phyloP scores from a whole-genome alignment of 169 alveolate genomes.

The Babesia gibsoni region DNA sequence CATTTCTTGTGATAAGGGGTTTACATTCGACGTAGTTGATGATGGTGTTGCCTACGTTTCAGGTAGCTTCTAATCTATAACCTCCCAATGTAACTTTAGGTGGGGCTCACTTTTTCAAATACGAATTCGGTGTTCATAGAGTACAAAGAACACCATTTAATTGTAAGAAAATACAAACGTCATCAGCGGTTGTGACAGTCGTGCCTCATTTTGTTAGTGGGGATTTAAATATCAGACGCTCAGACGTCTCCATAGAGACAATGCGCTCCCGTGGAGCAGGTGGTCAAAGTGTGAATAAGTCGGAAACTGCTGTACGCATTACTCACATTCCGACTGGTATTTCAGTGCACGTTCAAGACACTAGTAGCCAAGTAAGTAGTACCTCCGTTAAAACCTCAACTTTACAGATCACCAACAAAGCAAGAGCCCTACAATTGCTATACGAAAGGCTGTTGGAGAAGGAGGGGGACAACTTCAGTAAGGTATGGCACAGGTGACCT shows the following conservation, averaged over 20 bases:
- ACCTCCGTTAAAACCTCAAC: background rate
- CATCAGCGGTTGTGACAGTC: constrained; percentile 83
- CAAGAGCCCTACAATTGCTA: constrained; percentile 51
- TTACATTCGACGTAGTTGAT: background rate
- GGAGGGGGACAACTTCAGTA: background rate
- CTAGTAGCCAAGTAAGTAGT: constrained; percentile 47
- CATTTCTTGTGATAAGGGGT: constrained; percentile 12
- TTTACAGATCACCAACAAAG: constrained; percentile 48
- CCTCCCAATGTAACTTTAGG: background rate
- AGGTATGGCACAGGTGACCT: constrained; percentile 29
- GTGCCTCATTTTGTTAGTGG: constrained; percentile 66
- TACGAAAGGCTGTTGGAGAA: constrained; percentile 27
- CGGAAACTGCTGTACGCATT: constrained; percentile 90
- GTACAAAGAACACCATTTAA: constrained; percentile 89
- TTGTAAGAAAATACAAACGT: constrained; percentile 84
- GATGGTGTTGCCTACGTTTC: constrained; percentile 7
- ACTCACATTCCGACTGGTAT: constrained; percentile 90
- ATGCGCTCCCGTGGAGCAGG: constrained; percentile 92
- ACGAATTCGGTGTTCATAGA: constrained; percentile 82
- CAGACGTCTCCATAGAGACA: constrained; percentile 82
- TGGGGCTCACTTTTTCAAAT: constrained; percentile 43
- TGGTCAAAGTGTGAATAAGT: constrained; percentile 91
- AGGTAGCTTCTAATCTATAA: background rate
- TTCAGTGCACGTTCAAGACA: constrained; percentile 63
- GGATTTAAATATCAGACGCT: constrained; percentile 66